A percentile compares a stretch with the other conserved stretches of the same genome.
Conservation (phyloP, 2,329 filamentous ascomycete species). For the Fusarium sp. region DNA sequence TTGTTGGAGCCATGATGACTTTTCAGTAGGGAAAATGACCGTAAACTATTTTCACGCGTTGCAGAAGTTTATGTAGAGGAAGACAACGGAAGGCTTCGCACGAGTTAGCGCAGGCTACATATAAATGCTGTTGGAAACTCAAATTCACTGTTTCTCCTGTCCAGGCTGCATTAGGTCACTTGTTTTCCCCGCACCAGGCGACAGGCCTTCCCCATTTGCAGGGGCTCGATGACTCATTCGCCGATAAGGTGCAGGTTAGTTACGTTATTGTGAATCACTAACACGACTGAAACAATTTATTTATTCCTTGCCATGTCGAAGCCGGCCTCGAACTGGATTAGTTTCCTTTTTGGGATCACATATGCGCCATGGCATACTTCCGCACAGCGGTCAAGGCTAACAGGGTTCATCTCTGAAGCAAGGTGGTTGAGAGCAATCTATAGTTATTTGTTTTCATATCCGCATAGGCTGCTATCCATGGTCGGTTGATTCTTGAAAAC, state of each 20-base stretch:
- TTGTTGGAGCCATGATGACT: slow-evolving; percentile 29
- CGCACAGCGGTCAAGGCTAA: fast-evolving
- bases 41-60: fast-evolving
- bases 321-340: fast-evolving
- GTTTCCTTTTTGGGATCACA: fast-evolving
- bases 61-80: too few species aligned
- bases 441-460: fast-evolving
- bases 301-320: not conserved
- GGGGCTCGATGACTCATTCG: not conserved
- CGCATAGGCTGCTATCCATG: fast-evolving
- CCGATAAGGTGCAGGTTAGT: too few species aligned
- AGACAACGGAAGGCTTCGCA: not conserved
- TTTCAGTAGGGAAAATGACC: not conserved
- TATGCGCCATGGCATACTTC: fast-evolving
- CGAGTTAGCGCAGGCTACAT: not conserved
- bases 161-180: not conserved
- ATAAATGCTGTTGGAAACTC: not conserved
- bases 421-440: fast-evolving
- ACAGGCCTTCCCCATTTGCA: not conserved
- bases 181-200: not conserved
- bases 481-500: too few species aligned
- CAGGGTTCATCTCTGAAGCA: fast-evolving
- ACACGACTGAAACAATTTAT: too few species aligned
- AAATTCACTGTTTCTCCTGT: not conserved
- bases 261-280: too few species aligned